Conservation (phyloP, 2,329 filamentous ascomycete genomes). For the Venturiaceae sp. region DNA sequence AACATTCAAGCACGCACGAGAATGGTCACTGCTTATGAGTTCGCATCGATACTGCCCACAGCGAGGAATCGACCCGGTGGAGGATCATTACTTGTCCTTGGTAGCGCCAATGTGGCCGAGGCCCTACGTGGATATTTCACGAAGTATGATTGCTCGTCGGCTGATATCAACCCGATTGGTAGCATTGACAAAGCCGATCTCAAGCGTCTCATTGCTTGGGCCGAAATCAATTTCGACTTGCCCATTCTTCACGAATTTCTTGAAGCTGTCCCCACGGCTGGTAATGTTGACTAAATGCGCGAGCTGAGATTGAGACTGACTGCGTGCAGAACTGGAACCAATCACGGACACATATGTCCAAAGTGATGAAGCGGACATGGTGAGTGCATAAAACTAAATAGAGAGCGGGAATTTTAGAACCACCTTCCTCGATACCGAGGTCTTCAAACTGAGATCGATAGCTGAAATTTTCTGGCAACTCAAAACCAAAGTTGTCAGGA, state of each 20-base stretch:
- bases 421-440: too few species aligned
- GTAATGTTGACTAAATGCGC: too few species aligned
- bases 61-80: slow-evolving; percentile 43
- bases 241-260: slow-evolving; percentile 59
- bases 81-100: slow-evolving; percentile 55
- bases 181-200: slow-evolving; percentile 57
- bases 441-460: too few species aligned
- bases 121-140: slow-evolving; percentile 24
- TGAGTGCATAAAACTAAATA: too few species aligned
- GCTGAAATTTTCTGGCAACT: too few species aligned
- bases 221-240: slow-evolving; percentile 47
- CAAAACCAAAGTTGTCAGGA: too few species aligned
- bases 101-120: slow-evolving; percentile 57
- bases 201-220: slow-evolving; percentile 62
- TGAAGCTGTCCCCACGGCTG: slow-evolving; percentile 49
- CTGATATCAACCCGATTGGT: slow-evolving; percentile 50
- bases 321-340: slow-evolving; percentile 56
- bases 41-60: slow-evolving; percentile 53
- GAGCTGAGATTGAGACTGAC: too few species aligned
- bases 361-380: slow-evolving; percentile 43
- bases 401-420: too few species aligned
- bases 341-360: slow-evolving; percentile 54
- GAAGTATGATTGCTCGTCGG: slow-evolving; percentile 52
- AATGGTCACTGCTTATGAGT: slow-evolving; percentile 56
- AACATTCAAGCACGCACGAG: slow-evolving; percentile 57